Evolutionary conservation across 2,329 filamentous ascomycete species (phyloP).

Genomic region (Diplodia mutila): DNA sequence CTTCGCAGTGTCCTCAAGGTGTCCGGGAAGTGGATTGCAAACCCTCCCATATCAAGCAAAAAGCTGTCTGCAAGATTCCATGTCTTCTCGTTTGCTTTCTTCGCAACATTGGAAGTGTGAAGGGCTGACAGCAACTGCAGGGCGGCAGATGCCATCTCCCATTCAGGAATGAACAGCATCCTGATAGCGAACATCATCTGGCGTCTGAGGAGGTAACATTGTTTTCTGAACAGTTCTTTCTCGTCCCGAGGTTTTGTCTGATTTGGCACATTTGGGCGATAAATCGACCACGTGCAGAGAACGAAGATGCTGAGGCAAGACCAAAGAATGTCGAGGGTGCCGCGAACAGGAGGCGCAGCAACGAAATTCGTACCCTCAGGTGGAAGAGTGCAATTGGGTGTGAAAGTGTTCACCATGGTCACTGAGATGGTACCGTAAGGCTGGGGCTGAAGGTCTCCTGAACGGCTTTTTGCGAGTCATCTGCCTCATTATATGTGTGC

Average conservation of each 20-base stretch:
- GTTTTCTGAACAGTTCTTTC: neutral
- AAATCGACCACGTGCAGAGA: neutral
- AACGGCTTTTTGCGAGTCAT: neutral
- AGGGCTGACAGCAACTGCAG: neutral
- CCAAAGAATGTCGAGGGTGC: neutral
- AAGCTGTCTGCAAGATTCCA: neutral
- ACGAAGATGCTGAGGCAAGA: slow-evolving; percentile 1
- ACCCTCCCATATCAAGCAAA: neutral
- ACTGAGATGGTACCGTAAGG: neutral
- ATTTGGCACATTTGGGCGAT: neutral
- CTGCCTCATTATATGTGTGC: neutral
- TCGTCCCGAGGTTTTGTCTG: neutral
- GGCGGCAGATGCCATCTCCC: neutral
- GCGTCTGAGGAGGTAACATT: neutral
- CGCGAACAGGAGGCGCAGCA: neutral
- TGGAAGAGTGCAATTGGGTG: neutral
- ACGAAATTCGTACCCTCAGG: neutral
- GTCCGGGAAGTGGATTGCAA: neutral
- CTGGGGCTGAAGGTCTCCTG: neutral
- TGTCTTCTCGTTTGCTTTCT: neutral
- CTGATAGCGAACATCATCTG: neutral
- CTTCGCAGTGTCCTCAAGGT: too few species aligned
- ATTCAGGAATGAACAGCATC: neutral
- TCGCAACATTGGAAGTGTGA: neutral
- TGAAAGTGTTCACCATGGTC: neutral